Evolutionary conservation across 495 filamentous ascomycete genomes (phyloP).

Genomic region (Aspergillus funiculosus): DNA sequence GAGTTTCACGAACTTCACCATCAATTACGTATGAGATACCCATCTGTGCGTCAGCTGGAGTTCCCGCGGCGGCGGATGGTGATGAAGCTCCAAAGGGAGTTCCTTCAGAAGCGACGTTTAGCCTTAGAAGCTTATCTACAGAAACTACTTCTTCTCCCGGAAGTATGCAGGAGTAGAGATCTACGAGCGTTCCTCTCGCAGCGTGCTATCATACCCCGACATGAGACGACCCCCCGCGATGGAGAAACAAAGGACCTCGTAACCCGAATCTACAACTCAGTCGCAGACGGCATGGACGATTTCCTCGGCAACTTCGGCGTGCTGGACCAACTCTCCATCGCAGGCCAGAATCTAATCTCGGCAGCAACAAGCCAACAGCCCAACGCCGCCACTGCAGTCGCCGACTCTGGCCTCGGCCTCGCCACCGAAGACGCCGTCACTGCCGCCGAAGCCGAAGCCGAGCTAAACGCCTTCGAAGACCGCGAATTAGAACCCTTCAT

Average conservation of each 20-base stretch:
- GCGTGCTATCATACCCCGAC: slow-evolving; percentile 60
- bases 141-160: slow-evolving; percentile 76
- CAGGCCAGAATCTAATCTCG: slow-evolving; percentile 87
- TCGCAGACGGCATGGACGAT: slow-evolving; percentile 97
- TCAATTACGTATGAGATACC: slow-evolving; percentile 74
- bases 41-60: slow-evolving; percentile 79
- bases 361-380: slow-evolving; percentile 67
- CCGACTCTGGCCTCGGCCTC: slow-evolving; percentile 35
- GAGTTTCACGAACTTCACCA: slow-evolving; percentile 96
- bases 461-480: slow-evolving; percentile 88
- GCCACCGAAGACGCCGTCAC: slow-evolving; percentile 57
- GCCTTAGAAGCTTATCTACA: slow-evolving; percentile 83
- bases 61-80: slow-evolving; percentile 89
- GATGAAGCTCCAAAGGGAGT: slow-evolving; percentile 93
- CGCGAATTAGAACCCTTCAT: slow-evolving; percentile 90
- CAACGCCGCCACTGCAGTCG: slow-evolving; percentile 26
- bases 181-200: slow-evolving; percentile 92
- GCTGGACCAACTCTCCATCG: slow-evolving; percentile 86
- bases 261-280: slow-evolving; percentile 88
- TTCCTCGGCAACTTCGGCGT: slow-evolving; percentile 93
- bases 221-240: slow-evolving; percentile 51
- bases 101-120: slow-evolving; percentile 78
- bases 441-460: slow-evolving; percentile 86
- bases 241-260: slow-evolving; percentile 83
- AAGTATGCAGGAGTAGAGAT: slow-evolving; percentile 90